Evolutionary conservation across 2,329 filamentous ascomycete genomes (phyloP).

Genomic region (Xylaria sp.): DNA sequence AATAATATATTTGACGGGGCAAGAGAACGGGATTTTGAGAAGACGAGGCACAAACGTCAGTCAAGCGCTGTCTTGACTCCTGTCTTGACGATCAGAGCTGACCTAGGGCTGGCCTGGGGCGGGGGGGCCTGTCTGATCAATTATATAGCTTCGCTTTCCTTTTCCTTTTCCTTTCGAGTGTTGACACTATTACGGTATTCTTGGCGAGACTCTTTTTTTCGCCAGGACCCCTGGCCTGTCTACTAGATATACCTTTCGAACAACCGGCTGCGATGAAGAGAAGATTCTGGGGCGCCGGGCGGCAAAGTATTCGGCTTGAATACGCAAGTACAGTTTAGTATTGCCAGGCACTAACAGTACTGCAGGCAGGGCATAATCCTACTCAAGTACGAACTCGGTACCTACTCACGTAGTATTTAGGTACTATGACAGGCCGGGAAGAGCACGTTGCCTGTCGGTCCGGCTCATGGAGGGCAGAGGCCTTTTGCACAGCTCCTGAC

Average conservation of each 20-base stretch:
- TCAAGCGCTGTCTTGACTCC: neutral
- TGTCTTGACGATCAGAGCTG: neutral
- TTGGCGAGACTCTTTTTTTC: neutral
- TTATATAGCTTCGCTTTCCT: slow-evolving; percentile 26
- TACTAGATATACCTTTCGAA: neutral
- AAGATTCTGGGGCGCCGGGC: neutral
- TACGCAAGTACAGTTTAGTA: neutral
- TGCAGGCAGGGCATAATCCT: neutral
- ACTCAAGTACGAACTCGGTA: neutral
- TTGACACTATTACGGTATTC: neutral
- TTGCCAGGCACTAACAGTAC: neutral
- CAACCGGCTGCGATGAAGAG: neutral
- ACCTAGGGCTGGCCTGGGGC: neutral
- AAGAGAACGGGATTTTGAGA: slow-evolving; percentile 11
- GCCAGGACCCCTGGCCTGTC: neutral
- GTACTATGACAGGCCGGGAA: neutral
- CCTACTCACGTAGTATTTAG: neutral
- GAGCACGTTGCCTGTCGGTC: neutral
- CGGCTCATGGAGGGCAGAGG: neutral
- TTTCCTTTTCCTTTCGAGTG: neutral
- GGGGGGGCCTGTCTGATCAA: slow-evolving; percentile 27
- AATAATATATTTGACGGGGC: slow-evolving; percentile 9
- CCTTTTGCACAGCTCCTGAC: slow-evolving; percentile 8
- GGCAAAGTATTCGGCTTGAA: neutral
- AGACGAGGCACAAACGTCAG: slow-evolving; percentile 7